Conservation (phyloP, 257 asterid species). For the Coffea eugenioides region DNA sequence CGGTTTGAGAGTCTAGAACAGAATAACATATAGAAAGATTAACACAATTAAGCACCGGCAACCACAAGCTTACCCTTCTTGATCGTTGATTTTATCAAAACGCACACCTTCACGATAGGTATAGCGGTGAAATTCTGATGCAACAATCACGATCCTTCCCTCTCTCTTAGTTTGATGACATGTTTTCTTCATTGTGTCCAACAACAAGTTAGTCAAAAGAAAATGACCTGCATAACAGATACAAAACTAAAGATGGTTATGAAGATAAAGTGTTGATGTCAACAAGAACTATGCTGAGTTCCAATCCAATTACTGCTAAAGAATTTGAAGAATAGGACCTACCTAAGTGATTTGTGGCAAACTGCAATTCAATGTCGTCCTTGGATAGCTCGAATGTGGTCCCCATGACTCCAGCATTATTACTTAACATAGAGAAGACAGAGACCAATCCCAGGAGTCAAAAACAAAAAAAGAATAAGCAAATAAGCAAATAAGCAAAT, state of each 20-base stretch:
- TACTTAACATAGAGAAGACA: constrained; percentile 42
- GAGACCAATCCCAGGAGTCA: not conserved
- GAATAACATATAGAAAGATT: not conserved
- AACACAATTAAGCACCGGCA: not conserved
- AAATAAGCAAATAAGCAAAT: not conserved
- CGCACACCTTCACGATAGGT: constrained; percentile 65
- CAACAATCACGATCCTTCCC: constrained; percentile 84
- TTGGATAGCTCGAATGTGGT: constrained; percentile 66
- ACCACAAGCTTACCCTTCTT: constrained; percentile 40
- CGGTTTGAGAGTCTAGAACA: constrained; percentile 1
- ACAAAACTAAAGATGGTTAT: not conserved
- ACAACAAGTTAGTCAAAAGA: constrained; percentile 64
- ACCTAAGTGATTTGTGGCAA: constrained; percentile 90
- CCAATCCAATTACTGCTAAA: not conserved
- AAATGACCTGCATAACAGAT: constrained; percentile 72
- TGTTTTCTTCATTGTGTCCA: constrained; percentile 82
- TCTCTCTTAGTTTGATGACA: constrained; percentile 53
- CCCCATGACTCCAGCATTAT: constrained; percentile 86
- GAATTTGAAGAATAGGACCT: constrained; percentile 3
- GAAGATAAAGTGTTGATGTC: not conserved
- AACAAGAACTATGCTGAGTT: not conserved
- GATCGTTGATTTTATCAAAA: constrained; percentile 59
- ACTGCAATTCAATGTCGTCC: constrained; percentile 80
- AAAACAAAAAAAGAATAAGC: not conserved
- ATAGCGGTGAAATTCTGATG: constrained; percentile 62